phyloP scores from a whole-genome alignment of 805 yeast species.

The Priceomyces medius region DNA sequence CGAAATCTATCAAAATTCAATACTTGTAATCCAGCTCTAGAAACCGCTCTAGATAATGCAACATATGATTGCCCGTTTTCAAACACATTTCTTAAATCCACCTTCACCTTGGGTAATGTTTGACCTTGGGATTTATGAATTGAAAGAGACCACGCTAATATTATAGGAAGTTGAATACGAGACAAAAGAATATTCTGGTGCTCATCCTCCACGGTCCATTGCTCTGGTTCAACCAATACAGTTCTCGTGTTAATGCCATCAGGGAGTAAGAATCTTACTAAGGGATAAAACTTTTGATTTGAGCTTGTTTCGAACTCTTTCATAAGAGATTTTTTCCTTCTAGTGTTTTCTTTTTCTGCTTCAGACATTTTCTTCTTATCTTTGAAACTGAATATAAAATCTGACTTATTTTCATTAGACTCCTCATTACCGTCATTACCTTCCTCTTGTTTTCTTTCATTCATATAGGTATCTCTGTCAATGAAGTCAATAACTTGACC shows the following conservation, averaged over 20 bases:
- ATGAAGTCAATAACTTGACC: conserved; percentile 65
- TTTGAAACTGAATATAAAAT: conserved; percentile 15
- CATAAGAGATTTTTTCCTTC: conserved; percentile 49
- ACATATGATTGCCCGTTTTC: conserved; percentile 97
- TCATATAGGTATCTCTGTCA: conserved; percentile 41
- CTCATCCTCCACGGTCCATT: conserved; percentile 79
- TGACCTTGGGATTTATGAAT: conserved; percentile 98
- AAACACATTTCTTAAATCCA: conserved; percentile 72
- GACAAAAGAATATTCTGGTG: conserved; percentile 64
- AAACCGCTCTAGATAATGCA: conserved; percentile 87
- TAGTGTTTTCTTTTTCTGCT: conserved; percentile 28
- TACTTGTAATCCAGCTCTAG: conserved; percentile 80
- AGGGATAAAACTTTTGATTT: conserved; percentile 56
- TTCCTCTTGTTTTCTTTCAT: conserved; percentile 9
- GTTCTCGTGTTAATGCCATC: conserved; percentile 68
- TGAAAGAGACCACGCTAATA: conserved; percentile 95
- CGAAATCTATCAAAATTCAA: conserved; percentile 62
- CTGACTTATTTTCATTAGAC: conserved; percentile 8
- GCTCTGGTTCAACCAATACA: conserved; percentile 78
- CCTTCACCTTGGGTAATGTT: conserved; percentile 78
- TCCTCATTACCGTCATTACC: not conserved
- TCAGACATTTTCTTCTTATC: conserved; percentile 1
- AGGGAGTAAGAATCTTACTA: conserved; percentile 71
- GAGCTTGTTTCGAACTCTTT: conserved; percentile 45
- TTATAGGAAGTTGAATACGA: conserved; percentile 78